Conservation (phyloP, 2,329 filamentous ascomycete species). For the Penicillium sp. region DNA sequence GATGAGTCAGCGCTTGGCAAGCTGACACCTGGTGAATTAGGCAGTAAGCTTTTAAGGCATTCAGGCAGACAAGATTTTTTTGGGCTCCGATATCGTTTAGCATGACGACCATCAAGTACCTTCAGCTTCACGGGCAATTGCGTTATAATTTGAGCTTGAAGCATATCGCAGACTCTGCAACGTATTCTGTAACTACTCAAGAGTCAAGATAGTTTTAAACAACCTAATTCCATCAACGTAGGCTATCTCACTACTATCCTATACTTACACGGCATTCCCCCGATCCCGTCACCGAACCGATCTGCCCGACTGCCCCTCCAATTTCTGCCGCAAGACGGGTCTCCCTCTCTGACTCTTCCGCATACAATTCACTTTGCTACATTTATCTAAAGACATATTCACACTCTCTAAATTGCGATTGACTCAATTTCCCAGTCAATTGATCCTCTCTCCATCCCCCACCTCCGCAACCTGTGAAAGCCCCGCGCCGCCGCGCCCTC, state of each 20-base stretch:
- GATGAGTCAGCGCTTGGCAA: slow-evolving; percentile 14
- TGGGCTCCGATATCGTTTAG: slow-evolving; percentile 6
- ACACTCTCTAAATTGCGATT: slow-evolving; percentile 9
- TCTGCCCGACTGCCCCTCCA: slow-evolving; percentile 27
- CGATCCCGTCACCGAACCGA: slow-evolving; percentile 7
- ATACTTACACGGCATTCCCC: slow-evolving; percentile 6
- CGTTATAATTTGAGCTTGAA: not conserved
- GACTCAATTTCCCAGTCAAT: slow-evolving; percentile 1
- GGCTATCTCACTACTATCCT: not conserved
- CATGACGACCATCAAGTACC: not conserved
- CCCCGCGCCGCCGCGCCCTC: slow-evolving; percentile 25
- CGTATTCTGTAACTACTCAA: not conserved
- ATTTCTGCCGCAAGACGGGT: slow-evolving; percentile 23
- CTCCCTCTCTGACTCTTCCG: slow-evolving; percentile 7
- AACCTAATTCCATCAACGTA: slow-evolving; percentile 5
- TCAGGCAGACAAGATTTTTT: slow-evolving; percentile 1
- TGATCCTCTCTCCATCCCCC: not conserved
- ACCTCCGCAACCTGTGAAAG: not conserved
- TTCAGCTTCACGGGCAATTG: not conserved
- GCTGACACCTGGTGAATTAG: slow-evolving; percentile 9
- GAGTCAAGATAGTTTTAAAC: not conserved
- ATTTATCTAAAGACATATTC: not conserved
- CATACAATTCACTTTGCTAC: slow-evolving; percentile 4
- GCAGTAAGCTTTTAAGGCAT: slow-evolving; percentile 2
- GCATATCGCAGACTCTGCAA: not conserved